phyloP scores from a whole-genome alignment of 2,329 filamentous ascomycete species.

The Nothophaeocryptopus gaeumannii region DNA sequence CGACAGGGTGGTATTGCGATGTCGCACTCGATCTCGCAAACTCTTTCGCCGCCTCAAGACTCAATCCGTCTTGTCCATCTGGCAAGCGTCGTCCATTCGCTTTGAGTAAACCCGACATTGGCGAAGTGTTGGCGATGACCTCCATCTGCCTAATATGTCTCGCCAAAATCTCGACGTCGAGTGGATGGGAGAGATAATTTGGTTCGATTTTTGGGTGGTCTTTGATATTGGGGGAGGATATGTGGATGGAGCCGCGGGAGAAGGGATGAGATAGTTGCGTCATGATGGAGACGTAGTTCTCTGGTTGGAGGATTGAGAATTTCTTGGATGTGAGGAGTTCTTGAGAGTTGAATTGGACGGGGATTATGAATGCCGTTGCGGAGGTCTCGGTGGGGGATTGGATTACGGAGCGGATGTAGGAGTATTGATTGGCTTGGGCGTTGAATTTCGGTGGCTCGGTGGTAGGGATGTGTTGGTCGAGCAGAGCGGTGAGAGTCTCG shows the following conservation, averaged over 20 bases:
- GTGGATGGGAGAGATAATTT: conserved; percentile 40
- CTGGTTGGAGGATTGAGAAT: conserved; percentile 17
- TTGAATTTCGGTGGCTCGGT: background rate
- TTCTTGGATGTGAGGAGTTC: background rate
- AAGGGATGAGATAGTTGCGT: conserved; percentile 51
- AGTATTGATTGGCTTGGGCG: conserved; percentile 2
- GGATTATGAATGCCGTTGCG: background rate
- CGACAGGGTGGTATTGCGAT: conserved; percentile 9
- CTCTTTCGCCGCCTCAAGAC: too few relatives aligned
- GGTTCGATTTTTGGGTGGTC: conserved; percentile 26
- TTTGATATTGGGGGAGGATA: conserved; percentile 21
- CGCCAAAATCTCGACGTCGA: conserved; percentile 42
- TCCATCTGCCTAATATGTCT: conserved; percentile 11
- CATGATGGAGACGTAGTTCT: conserved; percentile 56
- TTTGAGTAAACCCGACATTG: conserved; percentile 7
- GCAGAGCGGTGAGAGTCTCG: background rate
- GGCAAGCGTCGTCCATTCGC: background rate
- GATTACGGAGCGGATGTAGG: background rate
- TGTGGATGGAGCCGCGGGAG: conserved; percentile 45
- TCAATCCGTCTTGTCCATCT: too few relatives aligned
- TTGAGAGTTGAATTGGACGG: conserved; percentile 1
- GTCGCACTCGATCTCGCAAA: too few relatives aligned
- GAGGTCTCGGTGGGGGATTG: conserved; percentile 3
- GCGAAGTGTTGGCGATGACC: conserved; percentile 5
- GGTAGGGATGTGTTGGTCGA: conserved; percentile 5